Conservation (phyloP, 495 filamentous ascomycete species). For the Apodospora peruviana region DNA sequence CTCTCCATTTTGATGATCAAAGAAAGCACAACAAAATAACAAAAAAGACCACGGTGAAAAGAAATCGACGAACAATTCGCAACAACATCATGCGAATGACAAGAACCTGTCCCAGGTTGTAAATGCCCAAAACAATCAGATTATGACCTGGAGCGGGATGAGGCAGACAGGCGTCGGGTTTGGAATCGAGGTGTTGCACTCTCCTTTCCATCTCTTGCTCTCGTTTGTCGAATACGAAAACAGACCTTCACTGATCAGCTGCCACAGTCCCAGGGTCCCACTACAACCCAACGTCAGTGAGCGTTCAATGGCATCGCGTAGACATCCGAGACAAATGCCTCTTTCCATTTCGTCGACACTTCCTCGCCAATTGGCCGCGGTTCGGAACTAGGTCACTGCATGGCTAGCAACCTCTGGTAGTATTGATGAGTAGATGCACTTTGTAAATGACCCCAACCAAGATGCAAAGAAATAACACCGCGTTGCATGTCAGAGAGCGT, state of each 20-base stretch:
- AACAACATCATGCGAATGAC: constrained; percentile 1
- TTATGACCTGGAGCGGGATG: background rate
- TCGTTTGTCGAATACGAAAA: background rate
- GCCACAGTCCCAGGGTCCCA: background rate
- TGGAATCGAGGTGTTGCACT: background rate
- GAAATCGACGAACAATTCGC: background rate
- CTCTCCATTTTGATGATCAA: too few relatives aligned
- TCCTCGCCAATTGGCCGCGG: constrained; percentile 17
- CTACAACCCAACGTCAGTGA: background rate
- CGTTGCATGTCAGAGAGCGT: background rate
- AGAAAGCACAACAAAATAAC: background rate
- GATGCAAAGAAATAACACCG: constrained; percentile 6
- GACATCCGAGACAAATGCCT: constrained; percentile 8
- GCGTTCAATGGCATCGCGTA: constrained; percentile 20
- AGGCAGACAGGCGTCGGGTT: background rate
- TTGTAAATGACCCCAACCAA: constrained; percentile 2
- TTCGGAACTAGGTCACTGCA: background rate
- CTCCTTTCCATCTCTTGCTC: background rate
- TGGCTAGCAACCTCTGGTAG: background rate
- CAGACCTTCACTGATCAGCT: background rate
- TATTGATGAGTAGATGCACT: constrained; percentile 6
- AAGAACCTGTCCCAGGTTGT: constrained; percentile 7
- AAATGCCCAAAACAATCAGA: constrained; percentile 3
- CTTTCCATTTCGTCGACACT: constrained; percentile 18
- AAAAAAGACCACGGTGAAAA: background rate